Base-by-base conservation (phyloP, 2,329 filamentous ascomycete species). In the Arthroderma sp. region DNA sequence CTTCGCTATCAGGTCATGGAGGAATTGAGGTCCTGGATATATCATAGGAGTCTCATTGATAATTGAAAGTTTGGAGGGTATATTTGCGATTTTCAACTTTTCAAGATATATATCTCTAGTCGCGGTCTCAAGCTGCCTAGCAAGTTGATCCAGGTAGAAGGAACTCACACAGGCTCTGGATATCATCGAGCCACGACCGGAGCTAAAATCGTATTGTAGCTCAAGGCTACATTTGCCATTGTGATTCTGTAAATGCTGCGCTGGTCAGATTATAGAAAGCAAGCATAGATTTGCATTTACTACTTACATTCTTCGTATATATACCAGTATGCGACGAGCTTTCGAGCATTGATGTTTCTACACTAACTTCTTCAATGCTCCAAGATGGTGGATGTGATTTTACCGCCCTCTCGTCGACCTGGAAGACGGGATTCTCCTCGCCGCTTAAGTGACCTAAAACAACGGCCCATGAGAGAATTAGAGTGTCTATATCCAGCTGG, bases 1-100 rank as follows among this genome's bases (percentile, higher is more conserved):
- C 45, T 55, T 55, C 28, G 67, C 62, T 40, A 91, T 74, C 5
- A 94, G 70, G 6, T 83, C 61, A 59, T 82, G 78, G 15, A 82
- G 68, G 11, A 78, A 61, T 30, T 57, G 51, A 15, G 77, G 74
- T 7, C 80, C 80, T 27, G 68, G 58, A 9, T 81, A 56, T 31
- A 60, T 55, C 38, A 55, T 56, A 29, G 80, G 77, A 29, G 66
- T 57, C 36, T 68, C 62, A 58, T 84, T 83, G 44, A 78, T 59
- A 52, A 81, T 70, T 4, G 78, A 78, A 34, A 76, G 58, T n/a
- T 49, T 44, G 5, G 6, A 28, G 6, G 36, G 30, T 5, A 38
- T 6, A 32, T 46, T 10, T 38, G 34, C 44, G 3, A 6, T 9
- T 29, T 15, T 22, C 6, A 27, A 42, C 43, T 40, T 29, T 36